A percentile compares a stretch with the other conserved stretches of the same genome.
Evolutionary conservation across 2,329 filamentous ascomycete genomes (phyloP).

Genomic region (Thelonectria blattea): DNA sequence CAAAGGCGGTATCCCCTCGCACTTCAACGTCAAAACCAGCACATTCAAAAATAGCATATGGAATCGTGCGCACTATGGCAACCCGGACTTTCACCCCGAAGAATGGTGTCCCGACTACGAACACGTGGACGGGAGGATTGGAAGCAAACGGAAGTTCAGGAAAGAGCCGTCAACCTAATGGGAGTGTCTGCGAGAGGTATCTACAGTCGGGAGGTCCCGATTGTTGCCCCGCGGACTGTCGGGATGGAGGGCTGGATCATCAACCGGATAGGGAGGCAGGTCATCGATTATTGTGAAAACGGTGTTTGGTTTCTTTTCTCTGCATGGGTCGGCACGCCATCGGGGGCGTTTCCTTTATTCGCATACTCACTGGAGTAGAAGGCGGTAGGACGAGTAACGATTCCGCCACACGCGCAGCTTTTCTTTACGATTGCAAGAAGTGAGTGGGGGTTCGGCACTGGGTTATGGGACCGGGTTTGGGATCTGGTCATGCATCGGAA

Average conservation of each 20-base stretch:
- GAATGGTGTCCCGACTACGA: slow-evolving; percentile 52
- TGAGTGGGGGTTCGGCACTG: neutral
- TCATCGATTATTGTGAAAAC: slow-evolving; percentile 32
- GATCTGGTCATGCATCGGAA: slow-evolving; percentile 9
- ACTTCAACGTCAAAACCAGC: slow-evolving; percentile 56
- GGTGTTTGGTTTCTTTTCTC: slow-evolving; percentile 25
- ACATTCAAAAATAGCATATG: slow-evolving; percentile 72
- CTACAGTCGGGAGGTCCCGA: neutral
- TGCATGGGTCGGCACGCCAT: slow-evolving; percentile 28
- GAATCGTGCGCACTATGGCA: slow-evolving; percentile 71
- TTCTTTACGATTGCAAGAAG: slow-evolving; percentile 23
- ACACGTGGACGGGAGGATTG: slow-evolving; percentile 38
- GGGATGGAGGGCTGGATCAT: slow-evolving; percentile 25
- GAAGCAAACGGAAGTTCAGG: slow-evolving; percentile 35
- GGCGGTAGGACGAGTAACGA: slow-evolving; percentile 3
- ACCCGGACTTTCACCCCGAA: slow-evolving; percentile 58
- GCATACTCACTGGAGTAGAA: slow-evolving; percentile 17
- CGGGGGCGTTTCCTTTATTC: slow-evolving; percentile 27
- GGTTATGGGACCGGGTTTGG: slow-evolving; percentile 6
- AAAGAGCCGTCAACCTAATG: slow-evolving; percentile 27
- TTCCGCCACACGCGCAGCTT: slow-evolving; percentile 10
- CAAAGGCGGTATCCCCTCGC: slow-evolving; percentile 53
- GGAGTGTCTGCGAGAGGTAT: neutral
- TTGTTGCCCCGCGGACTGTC: slow-evolving; percentile 19
- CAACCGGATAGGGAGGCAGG: slow-evolving; percentile 26